Evolutionary conservation across 2,329 filamentous ascomycete species (phyloP), one percentile per base, ranked within the genome.

Genomic region (Trichoderma citrinoviride): DNA sequence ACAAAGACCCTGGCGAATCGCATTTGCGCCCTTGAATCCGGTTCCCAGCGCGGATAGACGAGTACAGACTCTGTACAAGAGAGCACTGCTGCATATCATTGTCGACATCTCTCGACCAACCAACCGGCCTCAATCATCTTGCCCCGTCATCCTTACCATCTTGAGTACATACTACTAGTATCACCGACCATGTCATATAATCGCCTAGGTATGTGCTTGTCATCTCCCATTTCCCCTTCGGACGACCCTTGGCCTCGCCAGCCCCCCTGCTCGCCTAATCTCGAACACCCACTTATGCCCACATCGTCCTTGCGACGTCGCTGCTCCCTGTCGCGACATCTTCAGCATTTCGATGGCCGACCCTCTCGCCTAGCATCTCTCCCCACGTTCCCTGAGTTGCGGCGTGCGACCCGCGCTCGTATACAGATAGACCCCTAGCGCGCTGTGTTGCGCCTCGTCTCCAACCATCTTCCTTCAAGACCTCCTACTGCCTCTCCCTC

Each of bases 151-250:
- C 33, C 55, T 60, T 47, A 37, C 33, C 33, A 37, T 10, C 14
- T 37, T 37, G 12, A 37, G 33, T 60, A 61, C 41, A 1, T 27
- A 27, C n/a, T n/a, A n/a, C n/a, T n/a, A n/a, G n/a, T 53, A 19
- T n/a, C 41, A 67, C 67, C 71, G 61, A 78, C 75, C 78, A 90
- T 91, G 87, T 85, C 87, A 75, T 92, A 92, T 81, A 90, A 91
- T 81, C 87, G 88, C 72, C 78, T 91, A 82, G 87, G 89, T 86
- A 83, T 57, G 89, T 86, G 44, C 67, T 67, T 69, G 66, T 56
- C 62, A 53, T 72, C 68, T 69, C 70, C 67, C 68, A 43, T 68
- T 53, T 58, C 65, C 68, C 66, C 63, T 58, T 63, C 57, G 62
- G 41, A 47, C 33, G 61, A 69, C 64, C 65, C 66, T 67, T 66